Base-by-base conservation (phyloP, 495 filamentous ascomycete species). In the Tuber borchii region DNA sequence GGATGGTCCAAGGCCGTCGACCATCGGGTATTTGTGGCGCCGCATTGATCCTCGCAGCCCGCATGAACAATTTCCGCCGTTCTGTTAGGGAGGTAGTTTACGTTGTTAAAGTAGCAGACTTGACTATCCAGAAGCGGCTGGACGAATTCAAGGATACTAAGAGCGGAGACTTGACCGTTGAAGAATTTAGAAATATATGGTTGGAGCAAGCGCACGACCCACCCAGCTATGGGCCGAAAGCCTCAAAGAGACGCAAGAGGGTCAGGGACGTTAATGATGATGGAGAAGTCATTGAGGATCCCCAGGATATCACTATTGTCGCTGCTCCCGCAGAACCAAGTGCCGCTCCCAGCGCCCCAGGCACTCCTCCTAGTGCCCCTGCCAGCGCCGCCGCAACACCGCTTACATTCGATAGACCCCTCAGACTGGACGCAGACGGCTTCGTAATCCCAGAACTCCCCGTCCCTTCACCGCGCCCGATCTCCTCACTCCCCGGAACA, bases 61-160 rank as follows among this genome's bases (percentile, higher is more conserved):
- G 96, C 45, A 97, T 97, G 90, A 96, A 97, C 86, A 97, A 97
- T 83, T 98, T 95, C 83, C 90, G 95, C 51, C 91, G 95, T 31
- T 95, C 93, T 0, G 89, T 96, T 9, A 88, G 93, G 40, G 95
- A 99, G 85, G 91, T 98, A 17, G 95, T 98, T 43, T 97, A 97
- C 81, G 90, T 97, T 26, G 96, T 97, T 75, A 97, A 97, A 79
- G 94, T 97, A 43, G 93, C 93, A 16, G 95, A 96, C 79, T 86
- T 91, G 44, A 99, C 95, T 5, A 92, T 99, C 78, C 90, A 91
- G 74, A 92, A 94, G 78, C 92, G 95, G 74, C 87, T 99, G 46
- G 90, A 92, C 39, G 95, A 99, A 80, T 99, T 97, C 82, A 91
- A 91, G 71, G 88, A 88, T 8, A 96, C 94, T 0, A 90, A 91